Base-by-base conservation (phyloP, 495 filamentous ascomycete genomes). In the Xylaria bambusicola region DNA sequence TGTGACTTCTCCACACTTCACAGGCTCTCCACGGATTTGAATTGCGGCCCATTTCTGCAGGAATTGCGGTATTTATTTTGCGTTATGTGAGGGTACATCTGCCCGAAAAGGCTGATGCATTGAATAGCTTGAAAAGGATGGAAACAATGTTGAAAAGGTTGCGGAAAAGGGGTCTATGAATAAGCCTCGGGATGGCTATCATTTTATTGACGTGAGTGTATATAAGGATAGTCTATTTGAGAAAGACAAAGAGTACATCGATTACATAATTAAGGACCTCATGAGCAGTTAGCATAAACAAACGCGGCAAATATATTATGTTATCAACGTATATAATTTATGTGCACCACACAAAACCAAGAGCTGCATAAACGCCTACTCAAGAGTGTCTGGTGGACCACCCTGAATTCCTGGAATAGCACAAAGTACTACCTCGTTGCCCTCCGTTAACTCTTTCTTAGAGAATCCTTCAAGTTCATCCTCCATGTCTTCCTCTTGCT, bases 1-100 rank as follows among this genome's bases (percentile, higher is more conserved):
- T n/a, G n/a, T n/a, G n/a, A n/a, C n/a, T n/a, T n/a, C n/a, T n/a
- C n/a, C n/a, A n/a, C n/a, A n/a, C n/a, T n/a, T n/a, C n/a, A n/a
- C n/a, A n/a, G n/a, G n/a, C n/a, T n/a, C n/a, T n/a, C n/a, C n/a
- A n/a, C n/a, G n/a, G n/a, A n/a, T n/a, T n/a, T n/a, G n/a, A n/a
- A n/a, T n/a, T n/a, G n/a, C n/a, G n/a, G 6, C 64, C 64, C 1
- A 61, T 67, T 12, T 51, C 47, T 12, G 62, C 61, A 5, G 57
- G 56, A 1, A 33, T 64, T 13, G 64, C 64, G 1, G 62, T 62
- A 12, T 36, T 64, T 12, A 26, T 67, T 12, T 54, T 67, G 6
- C 61, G 61, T 13, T 67, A 61, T 58, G 63, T 45, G 9, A 27
- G 56, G 26, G 13, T 61, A 17, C 33, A 60, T 53, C 29, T 56